These are phyloP conservation scores for Auricularia cornea DNA, from an alignment of 768 basidiomycete species.

Conservation along the genomic window DNA sequence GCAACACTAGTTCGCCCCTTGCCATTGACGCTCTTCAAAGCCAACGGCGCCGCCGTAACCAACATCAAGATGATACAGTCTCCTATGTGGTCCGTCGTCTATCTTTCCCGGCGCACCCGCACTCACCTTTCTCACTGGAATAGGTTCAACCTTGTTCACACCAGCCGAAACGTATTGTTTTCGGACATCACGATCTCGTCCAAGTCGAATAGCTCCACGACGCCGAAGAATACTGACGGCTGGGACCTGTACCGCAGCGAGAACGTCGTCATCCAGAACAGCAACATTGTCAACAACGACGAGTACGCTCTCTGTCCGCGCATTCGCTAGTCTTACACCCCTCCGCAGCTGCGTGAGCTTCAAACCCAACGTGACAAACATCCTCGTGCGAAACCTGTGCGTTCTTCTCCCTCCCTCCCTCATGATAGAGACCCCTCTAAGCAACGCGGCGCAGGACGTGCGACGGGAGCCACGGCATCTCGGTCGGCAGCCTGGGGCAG, in stretches of 20 bases:
- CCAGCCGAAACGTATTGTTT: background rate
- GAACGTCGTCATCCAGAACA: conserved; percentile 27
- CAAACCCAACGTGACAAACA: conserved; percentile 48
- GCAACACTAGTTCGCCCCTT: conserved; percentile 42
- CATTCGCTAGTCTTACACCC: background rate
- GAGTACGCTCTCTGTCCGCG: conserved; percentile 13
- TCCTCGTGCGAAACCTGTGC: conserved; percentile 43
- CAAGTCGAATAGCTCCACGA: conserved; percentile 35
- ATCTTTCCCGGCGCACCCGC: background rate
- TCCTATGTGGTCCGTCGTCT: conserved; percentile 26
- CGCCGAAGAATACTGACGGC: conserved; percentile 43
- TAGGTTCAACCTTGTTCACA: background rate
- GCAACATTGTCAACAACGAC: conserved; percentile 34
- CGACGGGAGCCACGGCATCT: conserved; percentile 38
- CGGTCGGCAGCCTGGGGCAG: conserved; percentile 53
- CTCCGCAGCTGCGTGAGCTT: conserved; percentile 38
- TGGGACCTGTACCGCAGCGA: conserved; percentile 51
- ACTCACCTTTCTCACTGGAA: background rate
- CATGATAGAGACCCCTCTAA: too few species aligned
- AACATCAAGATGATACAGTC: conserved; percentile 31
- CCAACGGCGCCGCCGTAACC: conserved; percentile 36
- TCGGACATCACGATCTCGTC: conserved; percentile 38
- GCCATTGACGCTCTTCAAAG: conserved; percentile 46
- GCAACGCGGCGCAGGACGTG: background rate
- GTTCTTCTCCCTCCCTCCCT: too few species aligned